phyloP scores from a whole-genome alignment of 352 stramenopile species.

The Globisporangium ultimum region DNA sequence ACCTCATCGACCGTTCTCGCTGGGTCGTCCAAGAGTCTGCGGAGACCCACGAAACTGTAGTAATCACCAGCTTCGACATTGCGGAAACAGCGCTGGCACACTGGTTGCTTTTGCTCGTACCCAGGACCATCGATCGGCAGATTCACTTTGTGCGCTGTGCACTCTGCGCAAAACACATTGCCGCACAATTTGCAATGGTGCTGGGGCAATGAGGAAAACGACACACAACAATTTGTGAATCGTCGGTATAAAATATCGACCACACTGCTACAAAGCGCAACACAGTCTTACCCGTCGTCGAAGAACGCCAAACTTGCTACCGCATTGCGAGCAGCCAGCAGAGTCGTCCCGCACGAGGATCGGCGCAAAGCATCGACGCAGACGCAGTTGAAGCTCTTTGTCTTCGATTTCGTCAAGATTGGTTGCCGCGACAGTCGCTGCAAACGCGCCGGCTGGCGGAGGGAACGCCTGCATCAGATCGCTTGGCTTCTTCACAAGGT shows the following conservation, averaged over 20 bases:
- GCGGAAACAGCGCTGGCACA: slow-evolving; percentile 73
- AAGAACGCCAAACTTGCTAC: slow-evolving; percentile 70
- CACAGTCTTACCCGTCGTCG: slow-evolving; percentile 45
- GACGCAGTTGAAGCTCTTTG: slow-evolving; percentile 27
- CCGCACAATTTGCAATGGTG: slow-evolving; percentile 80
- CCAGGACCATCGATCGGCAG: slow-evolving; percentile 50
- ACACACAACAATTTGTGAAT: not conserved
- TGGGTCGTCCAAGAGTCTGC: slow-evolving; percentile 48
- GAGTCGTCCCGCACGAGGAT: slow-evolving; percentile 49
- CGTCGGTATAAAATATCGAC: not conserved
- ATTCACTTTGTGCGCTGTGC: slow-evolving; percentile 63
- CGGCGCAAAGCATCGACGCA: slow-evolving; percentile 59
- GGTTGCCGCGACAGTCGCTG: slow-evolving; percentile 13
- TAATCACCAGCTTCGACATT: slow-evolving; percentile 70
- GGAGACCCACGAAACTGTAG: slow-evolving; percentile 69
- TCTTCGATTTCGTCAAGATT: slow-evolving; percentile 16
- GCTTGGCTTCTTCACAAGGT: slow-evolving; percentile 18
- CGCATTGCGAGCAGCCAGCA: slow-evolving; percentile 57
- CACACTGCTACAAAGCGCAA: not conserved
- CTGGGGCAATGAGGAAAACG: slow-evolving; percentile 14
- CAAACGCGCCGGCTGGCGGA: slow-evolving; percentile 2
- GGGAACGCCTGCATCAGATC: slow-evolving; percentile 18
- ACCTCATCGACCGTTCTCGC: slow-evolving; percentile 35
- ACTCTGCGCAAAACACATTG: slow-evolving; percentile 71
- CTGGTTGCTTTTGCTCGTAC: slow-evolving; percentile 69